phyloP scores from a whole-genome alignment of 805 yeast species.

The Yarrowia sp. region DNA sequence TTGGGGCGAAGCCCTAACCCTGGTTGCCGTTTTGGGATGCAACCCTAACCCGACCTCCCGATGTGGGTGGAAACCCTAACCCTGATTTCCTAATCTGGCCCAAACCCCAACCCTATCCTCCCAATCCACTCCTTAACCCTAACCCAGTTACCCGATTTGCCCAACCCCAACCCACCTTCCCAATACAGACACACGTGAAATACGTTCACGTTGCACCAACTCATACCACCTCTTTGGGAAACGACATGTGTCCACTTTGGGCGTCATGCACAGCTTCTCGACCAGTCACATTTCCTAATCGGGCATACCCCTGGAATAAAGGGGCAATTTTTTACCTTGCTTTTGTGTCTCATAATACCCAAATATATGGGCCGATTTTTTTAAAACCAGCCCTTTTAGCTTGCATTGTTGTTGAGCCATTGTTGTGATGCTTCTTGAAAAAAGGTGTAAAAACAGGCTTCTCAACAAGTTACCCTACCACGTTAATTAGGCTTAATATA shows the following conservation, averaged over 20 bases:
- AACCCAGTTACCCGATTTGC: not conserved
- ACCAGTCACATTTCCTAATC: too few relatives aligned
- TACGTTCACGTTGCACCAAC: not conserved
- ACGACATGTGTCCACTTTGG: not conserved
- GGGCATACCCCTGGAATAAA: not conserved
- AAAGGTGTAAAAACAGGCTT: too few relatives aligned
- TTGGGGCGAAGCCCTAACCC: too few relatives aligned
- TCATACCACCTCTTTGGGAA: not conserved
- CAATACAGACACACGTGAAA: not conserved
- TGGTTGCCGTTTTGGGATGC: too few relatives aligned
- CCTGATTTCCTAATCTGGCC: not conserved
- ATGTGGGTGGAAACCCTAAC: not conserved
- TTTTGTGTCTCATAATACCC: not conserved
- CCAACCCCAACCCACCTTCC: not conserved
- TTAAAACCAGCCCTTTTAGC: not conserved
- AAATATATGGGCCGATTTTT: not conserved
- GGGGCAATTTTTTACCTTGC: not conserved
- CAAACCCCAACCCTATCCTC: not conserved
- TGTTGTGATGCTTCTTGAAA: too few relatives aligned
- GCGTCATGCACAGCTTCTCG: not conserved
- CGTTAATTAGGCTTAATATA: constrained; percentile 12
- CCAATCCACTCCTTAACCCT: not conserved
- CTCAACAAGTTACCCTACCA: constrained; percentile 14
- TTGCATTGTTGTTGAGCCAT: not conserved
- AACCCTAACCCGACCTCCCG: too few relatives aligned